phyloP scores from a whole-genome alignment of 768 basidiomycete genomes.

The Rhodotorula kratochvilovae region DNA sequence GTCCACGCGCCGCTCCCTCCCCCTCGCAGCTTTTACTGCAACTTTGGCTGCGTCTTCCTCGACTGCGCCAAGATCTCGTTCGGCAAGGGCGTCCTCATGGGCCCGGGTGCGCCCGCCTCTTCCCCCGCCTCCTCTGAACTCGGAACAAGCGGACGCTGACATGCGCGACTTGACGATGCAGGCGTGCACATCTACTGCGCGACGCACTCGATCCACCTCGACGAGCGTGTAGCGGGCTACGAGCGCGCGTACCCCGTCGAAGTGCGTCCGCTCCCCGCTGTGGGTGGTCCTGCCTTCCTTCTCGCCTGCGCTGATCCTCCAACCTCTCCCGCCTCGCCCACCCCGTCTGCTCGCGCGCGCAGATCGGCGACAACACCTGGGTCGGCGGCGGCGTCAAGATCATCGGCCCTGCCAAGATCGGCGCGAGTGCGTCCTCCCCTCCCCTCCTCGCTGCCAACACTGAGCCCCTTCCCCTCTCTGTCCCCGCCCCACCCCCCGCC shows the following conservation, averaged over 20 bases:
- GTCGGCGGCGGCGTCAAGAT: constrained; percentile 26
- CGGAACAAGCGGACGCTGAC: no score
- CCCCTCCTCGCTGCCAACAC: not conserved
- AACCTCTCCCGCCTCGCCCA: no score
- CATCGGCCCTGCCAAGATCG: constrained; percentile 34
- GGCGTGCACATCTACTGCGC: constrained; percentile 36
- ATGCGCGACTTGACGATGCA: no score
- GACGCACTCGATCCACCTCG: constrained; percentile 31
- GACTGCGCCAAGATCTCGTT: constrained; percentile 38
- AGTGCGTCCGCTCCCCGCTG: not conserved
- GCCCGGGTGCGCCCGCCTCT: no score
- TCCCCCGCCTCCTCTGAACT: no score
- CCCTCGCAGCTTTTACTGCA: not conserved
- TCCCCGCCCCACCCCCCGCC: not conserved
- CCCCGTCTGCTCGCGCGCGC: not conserved
- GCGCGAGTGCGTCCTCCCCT: constrained; percentile 3
- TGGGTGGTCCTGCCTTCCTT: not conserved
- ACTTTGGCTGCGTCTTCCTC: not conserved
- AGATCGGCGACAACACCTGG: constrained; percentile 23
- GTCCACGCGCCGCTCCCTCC: not conserved
- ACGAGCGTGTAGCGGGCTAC: constrained; percentile 30
- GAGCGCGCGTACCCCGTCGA: constrained; percentile 35
- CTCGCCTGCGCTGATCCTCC: no score
- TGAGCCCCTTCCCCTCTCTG: not conserved
- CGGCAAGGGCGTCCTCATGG: constrained; percentile 30